Percentiles rank a stretch among this genome's conserved stretches.
phyloP scores from a whole-genome alignment of 108 stramenopile species.

The Phaeodactylum tricornutum region DNA sequence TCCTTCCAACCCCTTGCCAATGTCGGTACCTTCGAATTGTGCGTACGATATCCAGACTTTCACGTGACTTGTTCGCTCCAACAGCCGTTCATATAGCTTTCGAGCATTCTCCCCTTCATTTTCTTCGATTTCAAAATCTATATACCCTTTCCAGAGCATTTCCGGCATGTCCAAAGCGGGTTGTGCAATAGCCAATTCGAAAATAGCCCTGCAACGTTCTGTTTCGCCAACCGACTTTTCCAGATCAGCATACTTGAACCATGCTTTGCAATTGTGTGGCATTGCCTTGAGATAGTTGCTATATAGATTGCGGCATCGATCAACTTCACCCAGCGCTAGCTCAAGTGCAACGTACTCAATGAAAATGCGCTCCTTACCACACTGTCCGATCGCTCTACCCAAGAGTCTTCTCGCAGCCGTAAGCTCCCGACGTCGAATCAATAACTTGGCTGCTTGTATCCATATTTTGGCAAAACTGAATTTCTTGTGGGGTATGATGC shows the following conservation, averaged over 20 bases:
- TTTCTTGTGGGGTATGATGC: slow-evolving; percentile 85
- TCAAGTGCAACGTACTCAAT: slow-evolving; percentile 92
- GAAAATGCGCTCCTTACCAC: slow-evolving; percentile 91
- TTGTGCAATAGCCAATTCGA: slow-evolving; percentile 89
- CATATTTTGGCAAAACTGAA: slow-evolving; percentile 97
- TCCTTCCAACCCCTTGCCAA: slow-evolving; percentile 50
- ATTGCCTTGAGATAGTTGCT: slow-evolving; percentile 87
- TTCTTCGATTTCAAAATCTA: slow-evolving; percentile 96
- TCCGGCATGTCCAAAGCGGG: slow-evolving; percentile 96
- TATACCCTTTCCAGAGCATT: slow-evolving; percentile 93
- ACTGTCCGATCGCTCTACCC: slow-evolving; percentile 89
- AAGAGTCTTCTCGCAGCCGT: slow-evolving; percentile 85
- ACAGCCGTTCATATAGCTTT: slow-evolving; percentile 81
- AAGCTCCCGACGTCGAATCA: slow-evolving; percentile 87
- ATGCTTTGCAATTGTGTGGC: slow-evolving; percentile 87
- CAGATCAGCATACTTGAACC: slow-evolving; percentile 88
- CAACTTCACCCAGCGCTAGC: slow-evolving; percentile 94
- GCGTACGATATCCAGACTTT: slow-evolving; percentile 85
- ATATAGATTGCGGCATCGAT: slow-evolving; percentile 92
- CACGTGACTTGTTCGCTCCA: slow-evolving; percentile 92
- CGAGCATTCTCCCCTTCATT: slow-evolving; percentile 70
- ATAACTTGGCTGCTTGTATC: slow-evolving; percentile 91
- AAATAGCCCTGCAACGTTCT: slow-evolving; percentile 91
- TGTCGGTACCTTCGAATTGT: slow-evolving; percentile 61
- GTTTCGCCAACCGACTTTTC: slow-evolving; percentile 91